Evolutionary conservation across 2,329 filamentous ascomycete species (phyloP), one percentile per base, ranked within the genome.

Genomic region (Sporothrix pallida): DNA sequence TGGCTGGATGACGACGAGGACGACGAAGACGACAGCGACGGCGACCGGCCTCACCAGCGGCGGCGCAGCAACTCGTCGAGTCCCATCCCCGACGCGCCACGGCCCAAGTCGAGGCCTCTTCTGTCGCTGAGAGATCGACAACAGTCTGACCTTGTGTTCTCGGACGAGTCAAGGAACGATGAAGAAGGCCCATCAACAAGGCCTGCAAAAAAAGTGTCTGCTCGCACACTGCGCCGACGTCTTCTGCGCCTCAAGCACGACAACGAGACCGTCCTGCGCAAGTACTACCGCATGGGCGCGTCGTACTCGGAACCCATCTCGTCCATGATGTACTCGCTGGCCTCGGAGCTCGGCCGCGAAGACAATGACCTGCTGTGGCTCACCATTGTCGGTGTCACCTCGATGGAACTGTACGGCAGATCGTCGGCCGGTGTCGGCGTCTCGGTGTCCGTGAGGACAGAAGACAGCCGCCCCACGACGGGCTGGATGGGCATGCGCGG

Each of bases 291-390:
- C 42, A 87, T 93, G 44, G 96, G 96, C 56, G 91, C 93, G 2
- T 97, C 94, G 1, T 98, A 97, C 80, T 95, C 95, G 0, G 96
- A 99, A 80, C 96, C 96, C 0, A 93, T 98, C 72, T 96, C 95
- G 0, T 97, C 95, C 0, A 91, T 98, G 84, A 89, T 98, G 79
- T 99, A 98, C 82, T 97, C 94, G 0, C 86, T 99, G 15, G 96
- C 95, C 1, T 97, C 95, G 0, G 96, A 98, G 80, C 89, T 99
- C 7, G 96, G 96, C 75, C 92, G 95, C 71, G 96, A 98, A 85
- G 95, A 98, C 81, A 99, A 98, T 78, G 95, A 99, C 78, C 86
- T 98, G 26, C 86, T 99, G 15, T 99, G 96, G 96, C 87, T 97
- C 74, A 91, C 94, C 6, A 97, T 98, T 79, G 93, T 99, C 37